Evolutionary conservation across 2,329 filamentous ascomycete genomes (phyloP).

Genomic region (Pochonia chlamydosporia): DNA sequence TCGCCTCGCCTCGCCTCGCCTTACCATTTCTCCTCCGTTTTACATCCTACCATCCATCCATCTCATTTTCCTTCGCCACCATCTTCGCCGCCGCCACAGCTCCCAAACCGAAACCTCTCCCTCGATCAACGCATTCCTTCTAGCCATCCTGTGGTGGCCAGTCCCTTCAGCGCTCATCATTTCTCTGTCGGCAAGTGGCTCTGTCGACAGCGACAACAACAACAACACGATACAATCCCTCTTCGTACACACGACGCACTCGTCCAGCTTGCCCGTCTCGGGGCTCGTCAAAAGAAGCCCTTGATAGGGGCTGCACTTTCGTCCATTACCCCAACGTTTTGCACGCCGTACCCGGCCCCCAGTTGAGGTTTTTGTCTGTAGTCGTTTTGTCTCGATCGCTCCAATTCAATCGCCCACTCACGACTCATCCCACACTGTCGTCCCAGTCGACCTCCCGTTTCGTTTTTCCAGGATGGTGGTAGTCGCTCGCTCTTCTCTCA

Average conservation of each 20-base stretch:
- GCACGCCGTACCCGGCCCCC: neutral
- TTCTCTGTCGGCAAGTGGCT: neutral
- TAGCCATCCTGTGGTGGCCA: neutral
- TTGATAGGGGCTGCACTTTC: constrained; percentile 7
- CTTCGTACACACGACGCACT: neutral
- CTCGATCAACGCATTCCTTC: neutral
- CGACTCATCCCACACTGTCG: constrained; percentile 8
- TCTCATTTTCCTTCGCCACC: constrained; percentile 5
- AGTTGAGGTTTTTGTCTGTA: neutral
- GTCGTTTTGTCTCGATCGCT: neutral
- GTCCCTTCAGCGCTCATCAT: neutral
- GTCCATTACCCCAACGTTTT: constrained; percentile 10
- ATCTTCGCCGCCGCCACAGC: constrained; percentile 2
- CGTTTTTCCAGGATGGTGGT: constrained; percentile 52
- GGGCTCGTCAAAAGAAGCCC: constrained; percentile 1
- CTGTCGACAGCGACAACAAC: neutral
- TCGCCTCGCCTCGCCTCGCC: neutral
- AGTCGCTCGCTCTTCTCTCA: constrained; percentile 41
- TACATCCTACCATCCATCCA: neutral
- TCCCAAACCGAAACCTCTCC: neutral
- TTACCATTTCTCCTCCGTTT: constrained; percentile 4
- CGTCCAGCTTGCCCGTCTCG: neutral
- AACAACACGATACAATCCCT: constrained; percentile 1
- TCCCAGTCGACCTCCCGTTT: constrained; percentile 8
- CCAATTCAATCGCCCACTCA: neutral